These are phyloP conservation scores for Aurinia saxatilis DNA, from an alignment of 345 rosid species.

Conservation along the genomic window DNA sequence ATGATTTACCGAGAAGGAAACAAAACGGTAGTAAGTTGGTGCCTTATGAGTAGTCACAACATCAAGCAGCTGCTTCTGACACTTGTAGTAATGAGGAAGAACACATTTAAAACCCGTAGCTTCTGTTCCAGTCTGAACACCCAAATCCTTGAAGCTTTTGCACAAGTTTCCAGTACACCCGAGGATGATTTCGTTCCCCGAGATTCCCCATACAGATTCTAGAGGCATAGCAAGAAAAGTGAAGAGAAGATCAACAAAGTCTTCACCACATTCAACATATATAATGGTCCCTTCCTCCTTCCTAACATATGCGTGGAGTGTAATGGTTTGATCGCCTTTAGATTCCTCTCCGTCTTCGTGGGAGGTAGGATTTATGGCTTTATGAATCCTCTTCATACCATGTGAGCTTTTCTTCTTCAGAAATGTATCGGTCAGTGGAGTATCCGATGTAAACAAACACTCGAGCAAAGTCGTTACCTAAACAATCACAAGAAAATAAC, in stretches of 20 bases:
- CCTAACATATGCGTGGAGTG: not conserved
- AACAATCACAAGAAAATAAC: no score
- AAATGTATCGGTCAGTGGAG: conserved; percentile 18
- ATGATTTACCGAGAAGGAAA: conserved; percentile 3
- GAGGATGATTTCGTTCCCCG: not conserved
- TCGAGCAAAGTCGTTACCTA: not conserved
- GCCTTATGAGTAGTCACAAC: not conserved
- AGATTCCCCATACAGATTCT: not conserved
- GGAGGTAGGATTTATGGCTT: not conserved
- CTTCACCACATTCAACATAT: conserved; percentile 1
- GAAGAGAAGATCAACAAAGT: conserved; percentile 13
- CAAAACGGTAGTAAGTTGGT: conserved; percentile 3
- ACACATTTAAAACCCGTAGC: not conserved
- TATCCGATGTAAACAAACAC: conserved; percentile 5
- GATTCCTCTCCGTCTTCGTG: not conserved
- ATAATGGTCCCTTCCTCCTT: not conserved
- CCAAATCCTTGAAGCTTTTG: not conserved
- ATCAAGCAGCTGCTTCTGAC: not conserved
- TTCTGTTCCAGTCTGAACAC: not conserved
- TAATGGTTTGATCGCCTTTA: conserved; percentile 3
- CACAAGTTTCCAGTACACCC: not conserved
- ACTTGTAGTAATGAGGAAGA: not conserved
- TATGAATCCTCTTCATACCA: not conserved
- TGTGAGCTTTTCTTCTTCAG: conserved; percentile 3
- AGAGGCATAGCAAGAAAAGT: conserved; percentile 9